These are phyloP conservation scores for Cymbidium sinense DNA, from an alignment of 106 monocot genomes.

Conservation along the genomic window DNA sequence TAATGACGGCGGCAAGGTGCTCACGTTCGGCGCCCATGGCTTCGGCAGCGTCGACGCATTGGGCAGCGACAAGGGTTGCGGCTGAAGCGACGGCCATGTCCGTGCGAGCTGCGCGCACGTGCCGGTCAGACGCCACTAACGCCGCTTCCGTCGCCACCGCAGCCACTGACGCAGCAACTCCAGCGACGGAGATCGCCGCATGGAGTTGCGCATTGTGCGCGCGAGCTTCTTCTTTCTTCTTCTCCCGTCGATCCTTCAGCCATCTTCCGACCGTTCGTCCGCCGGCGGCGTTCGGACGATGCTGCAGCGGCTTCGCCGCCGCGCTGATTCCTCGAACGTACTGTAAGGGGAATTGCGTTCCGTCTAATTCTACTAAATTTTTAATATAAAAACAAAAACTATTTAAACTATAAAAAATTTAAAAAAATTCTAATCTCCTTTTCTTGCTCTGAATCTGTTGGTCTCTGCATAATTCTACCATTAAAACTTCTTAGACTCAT, in stretches of 20 bases:
- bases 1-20: conserved; percentile 54
- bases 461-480: no score
- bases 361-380: no score
- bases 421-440: no score
- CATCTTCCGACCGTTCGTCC: conserved; percentile 73
- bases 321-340: conserved; percentile 14
- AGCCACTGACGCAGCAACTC: conserved; percentile 73
- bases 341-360: conserved; percentile 18
- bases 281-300: background rate
- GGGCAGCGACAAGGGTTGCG: conserved; percentile 74
- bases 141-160: conserved; percentile 49
- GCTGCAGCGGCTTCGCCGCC: background rate
- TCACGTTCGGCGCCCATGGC: conserved; percentile 73
- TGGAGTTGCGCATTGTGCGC: conserved; percentile 88
- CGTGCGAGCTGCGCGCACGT: conserved; percentile 47
- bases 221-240: conserved; percentile 84
- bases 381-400: no score
- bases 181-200: conserved; percentile 86
- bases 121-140: conserved; percentile 25
- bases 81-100: conserved; percentile 83
- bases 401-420: no score
- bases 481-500: no score
- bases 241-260: conserved; percentile 84
- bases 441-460: no score
- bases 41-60: conserved; percentile 84